Base-by-base conservation (phyloP, 352 stramenopile genomes). In the Albugo candida region DNA sequence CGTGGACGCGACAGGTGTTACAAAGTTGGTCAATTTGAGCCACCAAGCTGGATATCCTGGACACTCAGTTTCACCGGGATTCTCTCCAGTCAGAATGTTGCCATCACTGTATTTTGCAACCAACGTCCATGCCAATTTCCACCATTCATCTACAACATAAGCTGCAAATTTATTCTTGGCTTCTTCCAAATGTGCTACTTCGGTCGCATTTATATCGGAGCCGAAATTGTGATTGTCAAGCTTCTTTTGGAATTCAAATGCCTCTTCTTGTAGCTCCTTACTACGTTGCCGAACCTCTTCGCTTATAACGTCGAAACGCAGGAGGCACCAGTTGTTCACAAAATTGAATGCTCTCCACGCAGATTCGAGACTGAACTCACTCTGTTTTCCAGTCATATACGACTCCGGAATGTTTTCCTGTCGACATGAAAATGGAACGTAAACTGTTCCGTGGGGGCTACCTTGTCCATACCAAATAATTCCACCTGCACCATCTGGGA, bases 291-390 rank as follows among this genome's bases (percentile, higher is more conserved):
- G 56, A 13, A 87, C 61, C 11, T 87, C 71, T 13, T 60, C 44
- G 48, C 64, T 78, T 51, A 89, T 87, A 2, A 64, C 60, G 43
- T 82, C 73, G 49, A 65, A 89, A 14, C 75, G 72, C 19, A 89
- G 51, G 38, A 83, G 40, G 41, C 75, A 83, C 77, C 74, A 87
- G 55, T 89, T 85, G 65, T 85, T 85, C 6, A 89, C 77, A 56
- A 87, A 83, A 52, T 85, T 82, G 58, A 89, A 89, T 12, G 77
- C 73, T 72, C 77, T 83, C 77, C 77, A 89, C 14, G 77, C 71
- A 24, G 72, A 86, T 19, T 76, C 46, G 13, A 59, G 44, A 36
- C 74, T 53, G 37, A 87, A 89, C 21, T 77, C 63, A 46, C 70
- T 83, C 37, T 84, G 73, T 18, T 72, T 74, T 13, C 70, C 71